Evolutionary conservation across 805 yeast genomes (phyloP).

Genomic region (Wickerhamiella qilinensis): DNA sequence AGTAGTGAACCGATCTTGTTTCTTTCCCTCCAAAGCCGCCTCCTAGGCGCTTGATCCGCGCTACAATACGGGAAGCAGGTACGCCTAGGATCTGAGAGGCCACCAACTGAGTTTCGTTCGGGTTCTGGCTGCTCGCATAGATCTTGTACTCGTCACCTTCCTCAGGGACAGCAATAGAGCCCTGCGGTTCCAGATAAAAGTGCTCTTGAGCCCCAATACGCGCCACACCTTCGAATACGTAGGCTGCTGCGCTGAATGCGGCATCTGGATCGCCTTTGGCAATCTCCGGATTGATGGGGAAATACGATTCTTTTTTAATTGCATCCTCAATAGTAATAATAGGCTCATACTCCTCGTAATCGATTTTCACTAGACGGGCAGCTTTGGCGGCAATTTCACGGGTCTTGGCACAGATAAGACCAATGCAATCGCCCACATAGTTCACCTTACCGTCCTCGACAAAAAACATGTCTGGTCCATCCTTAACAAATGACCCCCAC

Average conservation of each 20-base stretch:
- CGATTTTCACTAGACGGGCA: slow-evolving; percentile 27
- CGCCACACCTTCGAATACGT: slow-evolving; percentile 25
- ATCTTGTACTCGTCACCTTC: slow-evolving; percentile 33
- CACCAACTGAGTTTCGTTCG: slow-evolving; percentile 29
- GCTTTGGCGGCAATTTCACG: slow-evolving; percentile 29
- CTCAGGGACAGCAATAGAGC: slow-evolving; percentile 27
- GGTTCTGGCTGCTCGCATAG: slow-evolving; percentile 30
- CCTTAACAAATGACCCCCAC: slow-evolving; percentile 27
- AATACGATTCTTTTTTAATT: slow-evolving; percentile 26
- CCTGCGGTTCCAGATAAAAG: slow-evolving; percentile 33
- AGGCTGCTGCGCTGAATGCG: slow-evolving; percentile 22
- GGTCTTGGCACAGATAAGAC: slow-evolving; percentile 26
- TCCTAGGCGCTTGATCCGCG: slow-evolving; percentile 29
- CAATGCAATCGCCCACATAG: slow-evolving; percentile 31
- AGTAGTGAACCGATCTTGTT: slow-evolving; percentile 26
- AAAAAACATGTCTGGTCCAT: slow-evolving; percentile 28
- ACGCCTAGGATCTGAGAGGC: slow-evolving; percentile 30
- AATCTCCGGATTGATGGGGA: slow-evolving; percentile 22
- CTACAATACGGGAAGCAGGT: slow-evolving; percentile 27
- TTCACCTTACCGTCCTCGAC: slow-evolving; percentile 29
- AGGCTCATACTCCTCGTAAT: slow-evolving; percentile 26
- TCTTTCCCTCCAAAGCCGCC: slow-evolving; percentile 39
- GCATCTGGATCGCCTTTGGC: slow-evolving; percentile 28
- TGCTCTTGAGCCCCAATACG: slow-evolving; percentile 35
- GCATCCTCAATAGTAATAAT: slow-evolving; percentile 31